phyloP scores from a whole-genome alignment of 148 eudicot species.

The Chenopodium album region DNA sequence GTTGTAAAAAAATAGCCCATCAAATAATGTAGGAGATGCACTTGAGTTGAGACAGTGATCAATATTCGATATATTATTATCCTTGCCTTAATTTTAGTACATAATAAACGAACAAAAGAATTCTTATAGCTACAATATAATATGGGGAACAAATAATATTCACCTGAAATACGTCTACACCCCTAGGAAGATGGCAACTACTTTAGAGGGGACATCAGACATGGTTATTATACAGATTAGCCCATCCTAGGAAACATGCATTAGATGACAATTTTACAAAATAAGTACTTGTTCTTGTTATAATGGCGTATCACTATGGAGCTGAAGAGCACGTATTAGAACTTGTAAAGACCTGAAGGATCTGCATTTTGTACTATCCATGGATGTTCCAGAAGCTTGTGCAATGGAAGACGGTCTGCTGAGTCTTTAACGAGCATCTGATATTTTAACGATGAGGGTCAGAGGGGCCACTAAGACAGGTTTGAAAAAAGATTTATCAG shows the following conservation, averaged over 20 bases:
- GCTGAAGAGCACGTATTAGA: slow-evolving; percentile 11
- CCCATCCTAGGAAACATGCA: background rate
- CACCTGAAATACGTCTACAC: slow-evolving; percentile 18
- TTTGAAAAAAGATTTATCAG: no score
- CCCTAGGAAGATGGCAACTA: slow-evolving; percentile 8
- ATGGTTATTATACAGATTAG: slow-evolving; percentile 19
- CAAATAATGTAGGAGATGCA: no score
- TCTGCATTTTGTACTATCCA: slow-evolving; percentile 95
- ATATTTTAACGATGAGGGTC: background rate
- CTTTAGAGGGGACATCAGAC: background rate
- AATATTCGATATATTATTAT: background rate
- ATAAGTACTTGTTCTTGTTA: background rate
- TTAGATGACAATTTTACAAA: slow-evolving; percentile 6
- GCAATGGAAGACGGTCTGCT: slow-evolving; percentile 68
- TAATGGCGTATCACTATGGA: slow-evolving; percentile 10
- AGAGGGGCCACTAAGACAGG: no score
- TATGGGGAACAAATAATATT: background rate
- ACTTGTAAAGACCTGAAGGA: slow-evolving; percentile 76
- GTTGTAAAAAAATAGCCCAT: no score
- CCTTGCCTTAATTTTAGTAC: background rate
- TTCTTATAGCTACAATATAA: slow-evolving; percentile 22
- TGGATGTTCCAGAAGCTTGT: slow-evolving; percentile 93
- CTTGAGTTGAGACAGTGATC: no score
- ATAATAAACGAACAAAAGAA: background rate
- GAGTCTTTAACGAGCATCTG: slow-evolving; percentile 98